Percentiles rank a stretch among this genome's conserved stretches.
These are phyloP conservation scores for Kwoniella dendrophila DNA, from an alignment of 768 basidiomycete species.

Conservation along the genomic window DNA sequence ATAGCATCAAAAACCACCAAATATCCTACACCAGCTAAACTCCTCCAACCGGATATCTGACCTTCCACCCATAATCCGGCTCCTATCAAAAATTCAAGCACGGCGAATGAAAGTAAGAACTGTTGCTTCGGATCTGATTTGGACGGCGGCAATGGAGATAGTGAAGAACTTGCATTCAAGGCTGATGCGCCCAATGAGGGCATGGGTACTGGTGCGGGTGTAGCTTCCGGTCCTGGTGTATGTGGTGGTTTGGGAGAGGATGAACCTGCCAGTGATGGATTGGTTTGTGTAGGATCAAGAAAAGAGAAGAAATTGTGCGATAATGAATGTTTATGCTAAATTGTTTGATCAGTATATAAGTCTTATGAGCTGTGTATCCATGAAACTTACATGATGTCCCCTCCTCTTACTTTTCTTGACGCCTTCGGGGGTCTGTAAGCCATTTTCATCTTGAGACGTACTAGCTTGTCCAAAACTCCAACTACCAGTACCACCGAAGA, in stretches of 20 bases:
- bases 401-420: constrained; percentile 46
- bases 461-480: constrained; percentile 40
- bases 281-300: constrained; percentile 67
- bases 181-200: constrained; percentile 32
- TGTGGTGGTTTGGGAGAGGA: constrained; percentile 15
- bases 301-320: constrained; percentile 97
- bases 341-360: constrained; percentile 13
- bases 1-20: constrained; percentile 94
- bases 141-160: constrained; percentile 29
- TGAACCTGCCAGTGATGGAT: constrained; percentile 35
- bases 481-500: constrained; percentile 66
- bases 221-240: constrained; percentile 26
- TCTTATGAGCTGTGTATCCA: not conserved
- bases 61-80: constrained; percentile 78
- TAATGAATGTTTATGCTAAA: constrained; percentile 86
- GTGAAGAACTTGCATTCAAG: constrained; percentile 20
- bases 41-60: constrained; percentile 81
- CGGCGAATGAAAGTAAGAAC: constrained; percentile 42
- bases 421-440: constrained; percentile 25
- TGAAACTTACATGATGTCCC: constrained; percentile 54
- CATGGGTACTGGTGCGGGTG: constrained; percentile 49
- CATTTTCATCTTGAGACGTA: constrained; percentile 14
- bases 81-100: constrained; percentile 57
- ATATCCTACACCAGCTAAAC: constrained; percentile 89
- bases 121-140: constrained; percentile 32